Conservation (phyloP, 2,329 filamentous ascomycete species). For the Graphilbum fragrans region DNA sequence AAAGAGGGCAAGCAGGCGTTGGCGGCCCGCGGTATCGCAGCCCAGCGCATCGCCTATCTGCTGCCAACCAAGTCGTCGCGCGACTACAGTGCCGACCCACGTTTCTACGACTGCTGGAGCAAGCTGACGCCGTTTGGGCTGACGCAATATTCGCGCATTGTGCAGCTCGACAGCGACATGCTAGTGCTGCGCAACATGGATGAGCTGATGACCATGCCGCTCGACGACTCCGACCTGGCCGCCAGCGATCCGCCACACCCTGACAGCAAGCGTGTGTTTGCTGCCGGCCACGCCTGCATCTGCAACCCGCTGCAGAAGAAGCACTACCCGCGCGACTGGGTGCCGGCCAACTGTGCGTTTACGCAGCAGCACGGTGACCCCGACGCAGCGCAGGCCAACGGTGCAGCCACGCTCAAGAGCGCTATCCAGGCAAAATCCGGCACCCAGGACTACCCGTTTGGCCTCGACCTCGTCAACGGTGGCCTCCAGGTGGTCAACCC, state of each 20-base stretch:
- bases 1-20: conserved; percentile 56
- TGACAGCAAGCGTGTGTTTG: conserved; percentile 55
- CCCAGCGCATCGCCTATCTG: conserved; percentile 60
- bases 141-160: conserved; percentile 63
- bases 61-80: conserved; percentile 48
- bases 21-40: conserved; percentile 53
- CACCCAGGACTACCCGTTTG: conserved; percentile 17
- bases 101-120: conserved; percentile 85
- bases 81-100: conserved; percentile 64
- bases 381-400: conserved; percentile 31
- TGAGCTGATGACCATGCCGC: conserved; percentile 72
- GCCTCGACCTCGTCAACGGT: conserved; percentile 41
- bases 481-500: conserved; percentile 47
- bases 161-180: conserved; percentile 86
- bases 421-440: background rate
- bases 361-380: conserved; percentile 28
- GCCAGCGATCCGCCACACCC: conserved; percentile 8
- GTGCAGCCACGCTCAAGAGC: conserved; percentile 24
- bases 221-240: conserved; percentile 23
- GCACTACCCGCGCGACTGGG: conserved; percentile 68
- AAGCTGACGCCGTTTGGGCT: conserved; percentile 74
- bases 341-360: conserved; percentile 44
- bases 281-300: conserved; percentile 72
- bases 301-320: conserved; percentile 70
- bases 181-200: conserved; percentile 77